These are phyloP conservation scores for Dianthus caryophyllus DNA, from an alignment of 148 eudicot species.

Conservation along the genomic window DNA sequence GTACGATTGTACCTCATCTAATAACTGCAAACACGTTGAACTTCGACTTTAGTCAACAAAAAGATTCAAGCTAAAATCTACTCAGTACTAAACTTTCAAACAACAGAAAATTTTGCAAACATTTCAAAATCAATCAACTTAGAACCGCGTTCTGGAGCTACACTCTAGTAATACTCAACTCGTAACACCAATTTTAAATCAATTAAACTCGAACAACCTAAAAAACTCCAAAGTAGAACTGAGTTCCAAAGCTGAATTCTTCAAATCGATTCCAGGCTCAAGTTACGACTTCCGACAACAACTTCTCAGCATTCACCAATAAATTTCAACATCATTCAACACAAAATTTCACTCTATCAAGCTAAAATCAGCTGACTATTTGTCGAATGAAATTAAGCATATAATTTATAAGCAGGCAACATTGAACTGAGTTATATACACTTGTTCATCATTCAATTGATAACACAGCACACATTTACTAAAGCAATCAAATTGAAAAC, in stretches of 20 bases:
- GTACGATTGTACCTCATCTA: conserved; percentile 95
- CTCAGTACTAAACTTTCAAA: not conserved
- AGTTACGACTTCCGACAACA: not conserved
- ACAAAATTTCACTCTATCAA: no score
- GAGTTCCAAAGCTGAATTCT: not conserved
- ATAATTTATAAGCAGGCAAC: no score
- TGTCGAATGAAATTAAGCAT: no score
- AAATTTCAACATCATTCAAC: no score
- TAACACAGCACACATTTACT: not conserved
- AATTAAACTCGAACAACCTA: no score
- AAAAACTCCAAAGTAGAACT: not conserved
- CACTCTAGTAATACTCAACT: no score
- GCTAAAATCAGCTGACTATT: no score
- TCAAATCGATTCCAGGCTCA: not conserved
- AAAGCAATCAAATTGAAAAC: not conserved
- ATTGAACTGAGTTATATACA: no score
- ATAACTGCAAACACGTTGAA: conserved; percentile 41
- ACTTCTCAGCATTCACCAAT: no score
- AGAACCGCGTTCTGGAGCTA: not conserved
- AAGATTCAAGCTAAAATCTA: not conserved
- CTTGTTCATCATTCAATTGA: not conserved
- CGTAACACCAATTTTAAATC: no score
- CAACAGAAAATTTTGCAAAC: not conserved
- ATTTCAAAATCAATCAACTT: not conserved
- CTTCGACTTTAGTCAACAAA: not conserved